Conservation (phyloP, 148 eudicot genomes). For the Cornus suecica region DNA sequence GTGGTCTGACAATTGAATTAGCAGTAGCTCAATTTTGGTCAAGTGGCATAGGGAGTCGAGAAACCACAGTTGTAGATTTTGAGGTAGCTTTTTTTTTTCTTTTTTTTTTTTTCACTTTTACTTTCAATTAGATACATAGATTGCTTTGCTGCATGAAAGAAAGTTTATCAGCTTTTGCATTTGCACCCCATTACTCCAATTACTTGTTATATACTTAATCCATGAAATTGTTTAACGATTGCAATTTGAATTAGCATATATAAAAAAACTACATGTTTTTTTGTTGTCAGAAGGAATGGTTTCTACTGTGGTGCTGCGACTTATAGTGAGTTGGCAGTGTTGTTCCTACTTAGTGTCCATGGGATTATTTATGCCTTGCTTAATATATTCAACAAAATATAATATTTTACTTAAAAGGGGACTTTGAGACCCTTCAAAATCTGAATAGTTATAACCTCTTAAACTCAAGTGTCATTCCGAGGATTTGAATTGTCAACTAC, state of each 20-base stretch:
- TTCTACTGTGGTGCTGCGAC: not conserved
- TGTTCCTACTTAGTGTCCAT: not conserved
- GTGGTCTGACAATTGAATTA: constrained; percentile 89
- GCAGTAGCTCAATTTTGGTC: constrained; percentile 97
- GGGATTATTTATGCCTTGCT: not conserved
- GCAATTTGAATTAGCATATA: not conserved
- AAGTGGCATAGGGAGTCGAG: constrained; percentile 94
- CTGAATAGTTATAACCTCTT: no score
- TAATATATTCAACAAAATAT: not conserved
- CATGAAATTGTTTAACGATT: not conserved
- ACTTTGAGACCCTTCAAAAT: not conserved
- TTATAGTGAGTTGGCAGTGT: not conserved
- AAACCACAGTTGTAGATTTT: constrained; percentile 68
- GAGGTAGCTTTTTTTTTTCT: constrained; percentile 54
- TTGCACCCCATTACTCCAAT: not conserved
- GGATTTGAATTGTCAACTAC: not conserved
- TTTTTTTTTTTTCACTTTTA: no score
- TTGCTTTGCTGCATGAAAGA: not conserved
- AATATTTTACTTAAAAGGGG: not conserved
- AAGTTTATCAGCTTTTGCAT: not conserved
- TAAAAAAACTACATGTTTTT: no score
- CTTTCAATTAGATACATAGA: no score
- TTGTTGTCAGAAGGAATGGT: not conserved
- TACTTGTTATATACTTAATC: not conserved
- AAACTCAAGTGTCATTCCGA: not conserved